These are phyloP conservation scores for Chenopodium berlandieri DNA, from an alignment of 148 eudicot species.

Conservation along the genomic window DNA sequence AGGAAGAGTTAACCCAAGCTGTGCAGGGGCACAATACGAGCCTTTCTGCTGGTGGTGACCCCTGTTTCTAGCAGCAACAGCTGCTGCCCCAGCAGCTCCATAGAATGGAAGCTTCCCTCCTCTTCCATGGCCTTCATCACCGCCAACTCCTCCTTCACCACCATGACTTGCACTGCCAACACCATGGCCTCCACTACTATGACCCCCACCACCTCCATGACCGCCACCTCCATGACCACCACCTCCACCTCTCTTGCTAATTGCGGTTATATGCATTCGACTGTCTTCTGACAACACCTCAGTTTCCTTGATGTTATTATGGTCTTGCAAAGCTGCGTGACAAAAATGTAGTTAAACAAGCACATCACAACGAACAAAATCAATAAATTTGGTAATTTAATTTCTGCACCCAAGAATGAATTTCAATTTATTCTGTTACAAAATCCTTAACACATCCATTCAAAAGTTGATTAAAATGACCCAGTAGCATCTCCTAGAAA, in stretches of 20 bases:
- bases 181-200: neutral
- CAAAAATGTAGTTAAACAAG: neutral
- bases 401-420: neutral
- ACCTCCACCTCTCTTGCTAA: neutral
- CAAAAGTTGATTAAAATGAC: neutral
- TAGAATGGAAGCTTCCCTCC: neutral
- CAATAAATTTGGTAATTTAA: neutral
- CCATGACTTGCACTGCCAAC: neutral
- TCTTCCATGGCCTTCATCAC: neutral
- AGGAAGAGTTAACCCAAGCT: neutral
- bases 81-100: constrained; percentile 1
- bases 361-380: neutral
- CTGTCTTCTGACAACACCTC: neutral
- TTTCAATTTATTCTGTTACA: neutral
- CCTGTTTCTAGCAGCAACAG: neutral
- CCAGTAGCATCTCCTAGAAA: neutral
- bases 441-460: neutral
- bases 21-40: constrained; percentile 1
- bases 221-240: constrained; percentile 10
- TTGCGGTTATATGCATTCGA: neutral
- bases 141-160: neutral
- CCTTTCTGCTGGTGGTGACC: neutral
- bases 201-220: constrained; percentile 1
- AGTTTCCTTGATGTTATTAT: neutral
- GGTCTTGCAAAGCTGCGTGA: neutral